phyloP scores from a whole-genome alignment of 2,329 filamentous ascomycete genomes.

The Aureobasidium sp. region DNA sequence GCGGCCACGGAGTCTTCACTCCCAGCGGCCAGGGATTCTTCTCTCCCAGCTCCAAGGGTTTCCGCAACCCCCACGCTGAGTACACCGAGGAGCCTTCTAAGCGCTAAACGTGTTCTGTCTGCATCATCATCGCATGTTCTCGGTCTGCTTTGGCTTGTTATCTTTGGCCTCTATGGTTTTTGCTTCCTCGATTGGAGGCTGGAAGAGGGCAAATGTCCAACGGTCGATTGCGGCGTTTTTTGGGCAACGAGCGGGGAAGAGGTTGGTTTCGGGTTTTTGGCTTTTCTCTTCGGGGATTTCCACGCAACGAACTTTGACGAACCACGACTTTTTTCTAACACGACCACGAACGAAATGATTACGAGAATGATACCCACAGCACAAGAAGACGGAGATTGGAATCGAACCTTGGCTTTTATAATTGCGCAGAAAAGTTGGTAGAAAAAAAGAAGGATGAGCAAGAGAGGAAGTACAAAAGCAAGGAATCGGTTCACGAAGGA shows the following conservation, averaged over 20 bases:
- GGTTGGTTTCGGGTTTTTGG: neutral
- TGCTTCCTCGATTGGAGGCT: neutral
- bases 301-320: neutral
- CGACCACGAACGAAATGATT: neutral
- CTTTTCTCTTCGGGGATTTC: neutral
- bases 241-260: conserved; percentile 6
- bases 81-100: neutral
- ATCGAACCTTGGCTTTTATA: neutral
- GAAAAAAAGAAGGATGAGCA: neutral
- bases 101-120: neutral
- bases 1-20: neutral
- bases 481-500: neutral
- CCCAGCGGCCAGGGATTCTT: neutral
- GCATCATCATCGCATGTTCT: neutral
- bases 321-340: neutral
- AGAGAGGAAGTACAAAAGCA: neutral
- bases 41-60: neutral
- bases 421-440: neutral
- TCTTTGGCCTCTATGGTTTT: neutral
- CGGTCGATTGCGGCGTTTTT: neutral
- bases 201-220: neutral
- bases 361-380: neutral
- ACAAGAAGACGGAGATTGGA: neutral
- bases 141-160: neutral
- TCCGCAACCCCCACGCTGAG: neutral